Conservation (phyloP, 345 rosid species). For the Syzygium aromaticum region DNA sequence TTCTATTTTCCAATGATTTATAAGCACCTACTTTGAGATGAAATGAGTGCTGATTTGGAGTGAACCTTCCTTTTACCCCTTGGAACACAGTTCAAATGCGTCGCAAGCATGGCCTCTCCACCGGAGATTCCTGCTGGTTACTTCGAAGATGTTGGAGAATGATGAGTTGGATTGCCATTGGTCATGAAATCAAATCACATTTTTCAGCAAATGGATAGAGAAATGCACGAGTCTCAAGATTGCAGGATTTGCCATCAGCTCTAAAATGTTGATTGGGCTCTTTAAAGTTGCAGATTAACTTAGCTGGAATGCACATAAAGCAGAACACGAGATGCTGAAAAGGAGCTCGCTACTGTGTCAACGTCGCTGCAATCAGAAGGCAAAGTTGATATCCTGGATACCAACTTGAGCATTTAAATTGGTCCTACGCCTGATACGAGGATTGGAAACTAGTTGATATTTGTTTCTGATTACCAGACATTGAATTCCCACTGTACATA, state of each 20-base stretch:
- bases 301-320: not conserved
- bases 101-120: constrained; percentile 34
- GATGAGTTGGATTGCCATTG: not conserved
- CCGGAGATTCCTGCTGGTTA: constrained; percentile 27
- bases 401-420: not conserved
- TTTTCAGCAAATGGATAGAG: not conserved
- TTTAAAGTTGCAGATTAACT: not conserved
- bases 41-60: not conserved
- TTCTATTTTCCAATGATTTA: not conserved
- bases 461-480: not conserved
- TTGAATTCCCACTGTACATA: not conserved
- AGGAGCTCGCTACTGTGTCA: not conserved
- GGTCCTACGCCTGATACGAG: not conserved
- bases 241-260: not conserved
- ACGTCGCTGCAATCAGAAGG: not conserved
- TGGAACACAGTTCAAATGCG: constrained; percentile 40
- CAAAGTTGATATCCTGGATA: not conserved
- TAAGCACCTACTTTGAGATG: not conserved
- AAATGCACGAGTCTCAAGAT: not conserved
- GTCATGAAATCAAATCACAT: not conserved
- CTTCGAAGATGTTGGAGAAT: constrained; percentile 18
- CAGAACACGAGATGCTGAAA: not conserved
- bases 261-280: not conserved
- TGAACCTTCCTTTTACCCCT: not conserved
- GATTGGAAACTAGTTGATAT: not conserved